Conservation (phyloP, 257 asterid species). For the Nyctanthes arbortristis region DNA sequence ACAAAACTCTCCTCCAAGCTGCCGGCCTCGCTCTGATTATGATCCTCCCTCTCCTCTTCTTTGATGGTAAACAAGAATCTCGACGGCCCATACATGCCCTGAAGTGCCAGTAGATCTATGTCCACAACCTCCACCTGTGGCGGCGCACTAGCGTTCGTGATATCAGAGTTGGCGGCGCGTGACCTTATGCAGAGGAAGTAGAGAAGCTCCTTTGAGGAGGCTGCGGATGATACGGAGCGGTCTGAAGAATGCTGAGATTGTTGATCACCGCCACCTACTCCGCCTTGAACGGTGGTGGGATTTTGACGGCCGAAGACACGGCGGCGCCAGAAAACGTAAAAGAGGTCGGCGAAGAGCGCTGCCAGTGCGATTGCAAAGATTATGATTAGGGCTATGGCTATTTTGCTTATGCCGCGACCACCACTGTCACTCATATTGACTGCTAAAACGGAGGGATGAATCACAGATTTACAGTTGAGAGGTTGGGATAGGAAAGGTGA, state of each 20-base stretch:
- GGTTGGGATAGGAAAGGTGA: too few relatives aligned
- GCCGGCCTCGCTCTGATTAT: constrained; percentile 7
- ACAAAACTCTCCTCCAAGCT: constrained; percentile 38
- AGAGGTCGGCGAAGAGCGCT: constrained; percentile 42
- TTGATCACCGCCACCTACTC: constrained; percentile 16
- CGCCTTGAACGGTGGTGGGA: background rate
- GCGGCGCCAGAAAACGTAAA: constrained; percentile 62
- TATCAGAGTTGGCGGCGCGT: constrained; percentile 27
- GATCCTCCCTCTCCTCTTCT: constrained; percentile 58
- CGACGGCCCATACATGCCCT: constrained; percentile 59
- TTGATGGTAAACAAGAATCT: constrained; percentile 55
- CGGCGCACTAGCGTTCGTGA: constrained; percentile 6
- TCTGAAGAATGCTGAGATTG: constrained; percentile 25
- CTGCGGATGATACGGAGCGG: constrained; percentile 24
- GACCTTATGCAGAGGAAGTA: constrained; percentile 47
- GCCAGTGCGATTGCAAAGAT: constrained; percentile 45
- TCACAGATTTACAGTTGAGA: too few relatives aligned
- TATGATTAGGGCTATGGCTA: constrained; percentile 42
- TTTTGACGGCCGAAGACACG: constrained; percentile 43
- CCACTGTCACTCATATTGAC: background rate
- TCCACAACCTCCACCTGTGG: constrained; percentile 54
- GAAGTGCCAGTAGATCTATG: constrained; percentile 42
- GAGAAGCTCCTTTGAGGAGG: constrained; percentile 53
- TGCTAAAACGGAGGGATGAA: too few relatives aligned
- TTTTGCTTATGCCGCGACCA: constrained; percentile 40